phyloP scores from a whole-genome alignment of 2,329 filamentous ascomycete species.

The Scedosporium minutisporum region DNA sequence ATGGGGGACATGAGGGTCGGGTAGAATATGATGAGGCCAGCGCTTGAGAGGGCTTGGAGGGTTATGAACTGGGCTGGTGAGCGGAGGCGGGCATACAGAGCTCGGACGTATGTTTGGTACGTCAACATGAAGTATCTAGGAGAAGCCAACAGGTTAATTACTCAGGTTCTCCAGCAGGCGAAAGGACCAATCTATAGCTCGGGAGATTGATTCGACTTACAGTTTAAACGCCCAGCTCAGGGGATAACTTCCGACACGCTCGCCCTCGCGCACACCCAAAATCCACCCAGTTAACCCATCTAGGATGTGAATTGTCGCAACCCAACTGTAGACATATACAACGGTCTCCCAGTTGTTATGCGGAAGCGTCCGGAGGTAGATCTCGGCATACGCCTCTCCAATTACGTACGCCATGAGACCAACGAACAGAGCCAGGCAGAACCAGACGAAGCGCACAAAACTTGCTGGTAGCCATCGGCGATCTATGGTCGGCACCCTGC shows the following conservation, averaged over 20 bases:
- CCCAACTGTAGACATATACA: constrained; percentile 62
- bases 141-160: constrained; percentile 7
- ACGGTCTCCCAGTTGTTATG: constrained; percentile 58
- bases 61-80: constrained; percentile 55
- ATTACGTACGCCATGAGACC: constrained; percentile 57
- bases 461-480: constrained; percentile 53
- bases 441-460: constrained; percentile 62
- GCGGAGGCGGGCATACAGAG: constrained; percentile 57
- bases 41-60: constrained; percentile 55
- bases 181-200: not conserved
- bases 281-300: constrained; percentile 59
- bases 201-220: constrained; percentile 27
- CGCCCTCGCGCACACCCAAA: constrained; percentile 53
- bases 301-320: constrained; percentile 54
- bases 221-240: constrained; percentile 63
- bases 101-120: constrained; percentile 62
- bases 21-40: constrained; percentile 51
- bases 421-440: constrained; percentile 53
- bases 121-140: constrained; percentile 56
- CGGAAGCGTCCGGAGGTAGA: constrained; percentile 56
- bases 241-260: constrained; percentile 60
- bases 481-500: constrained; percentile 26
- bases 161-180: too few relatives aligned
- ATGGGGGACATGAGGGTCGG: constrained; percentile 53
- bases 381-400: constrained; percentile 60